Percentiles rank a stretch among this genome's conserved stretches.
phyloP scores from a whole-genome alignment of 1,284 basidiomycete genomes.

The Pholiota adiposa region DNA sequence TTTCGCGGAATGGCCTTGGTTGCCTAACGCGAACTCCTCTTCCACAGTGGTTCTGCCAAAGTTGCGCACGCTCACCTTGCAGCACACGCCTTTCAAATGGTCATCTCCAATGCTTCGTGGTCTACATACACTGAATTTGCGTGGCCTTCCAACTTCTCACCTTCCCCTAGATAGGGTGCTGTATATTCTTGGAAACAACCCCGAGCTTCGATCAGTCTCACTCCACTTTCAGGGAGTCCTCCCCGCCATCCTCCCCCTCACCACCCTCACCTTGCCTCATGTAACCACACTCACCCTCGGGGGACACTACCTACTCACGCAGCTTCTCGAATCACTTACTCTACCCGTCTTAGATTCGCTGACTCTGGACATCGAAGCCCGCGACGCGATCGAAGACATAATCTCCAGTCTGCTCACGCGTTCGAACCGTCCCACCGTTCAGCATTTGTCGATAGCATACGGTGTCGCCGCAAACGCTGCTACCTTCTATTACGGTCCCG shows the following conservation, averaged over 20 bases:
- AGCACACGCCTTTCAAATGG: constrained; percentile 77
- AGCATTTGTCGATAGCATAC: constrained; percentile 63
- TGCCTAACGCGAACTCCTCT: constrained; percentile 47
- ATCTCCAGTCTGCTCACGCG: constrained; percentile 61
- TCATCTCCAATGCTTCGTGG: constrained; percentile 67
- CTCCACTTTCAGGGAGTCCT: constrained; percentile 64
- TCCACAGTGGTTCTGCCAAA: constrained; percentile 44
- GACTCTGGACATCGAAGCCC: constrained; percentile 66
- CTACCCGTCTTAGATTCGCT: constrained; percentile 59
- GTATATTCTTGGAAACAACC: constrained; percentile 61
- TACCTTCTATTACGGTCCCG: constrained; percentile 45
- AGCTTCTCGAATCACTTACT: constrained; percentile 63
- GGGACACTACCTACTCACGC: constrained; percentile 66
- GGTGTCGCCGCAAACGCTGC: constrained; percentile 44
- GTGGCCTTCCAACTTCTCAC: constrained; percentile 63
- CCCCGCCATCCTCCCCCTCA: constrained; percentile 63
- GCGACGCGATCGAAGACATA: constrained; percentile 70
- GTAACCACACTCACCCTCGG: constrained; percentile 61
- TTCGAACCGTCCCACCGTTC: constrained; percentile 57
- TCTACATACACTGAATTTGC: constrained; percentile 60
- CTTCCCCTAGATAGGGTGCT: constrained; percentile 69
- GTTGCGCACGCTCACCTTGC: constrained; percentile 60
- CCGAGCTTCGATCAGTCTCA: constrained; percentile 54
- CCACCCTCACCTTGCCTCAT: constrained; percentile 50
- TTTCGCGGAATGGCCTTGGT: constrained; percentile 70